These are phyloP conservation scores for Starmerella potacharoeniae DNA, from an alignment of 805 yeast species.

Conservation along the genomic window DNA sequence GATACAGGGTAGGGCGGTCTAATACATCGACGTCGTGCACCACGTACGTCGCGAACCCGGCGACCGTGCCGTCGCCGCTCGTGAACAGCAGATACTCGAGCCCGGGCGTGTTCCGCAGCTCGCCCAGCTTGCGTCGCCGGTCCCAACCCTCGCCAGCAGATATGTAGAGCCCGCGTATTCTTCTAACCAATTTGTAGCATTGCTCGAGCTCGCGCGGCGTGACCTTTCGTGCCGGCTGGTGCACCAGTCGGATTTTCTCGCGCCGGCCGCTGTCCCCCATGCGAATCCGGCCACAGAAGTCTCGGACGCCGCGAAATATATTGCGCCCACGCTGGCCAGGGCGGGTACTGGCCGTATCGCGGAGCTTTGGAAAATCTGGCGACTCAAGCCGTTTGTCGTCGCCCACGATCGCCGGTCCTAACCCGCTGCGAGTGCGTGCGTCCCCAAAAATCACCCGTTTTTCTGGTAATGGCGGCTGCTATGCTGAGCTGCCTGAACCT, in stretches of 20 bases:
- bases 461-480: background rate
- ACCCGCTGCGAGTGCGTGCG: no score
- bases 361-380: no score
- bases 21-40: conserved; percentile 4
- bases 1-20: conserved; percentile 1
- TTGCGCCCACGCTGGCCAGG: no score
- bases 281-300: background rate
- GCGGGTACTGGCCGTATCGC: no score
- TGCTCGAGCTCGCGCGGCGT: conserved; percentile 8
- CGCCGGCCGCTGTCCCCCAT: background rate
- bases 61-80: background rate
- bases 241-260: background rate
- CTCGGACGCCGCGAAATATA: background rate
- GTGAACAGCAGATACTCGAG: conserved; percentile 7
- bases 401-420: no score
- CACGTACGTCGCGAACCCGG: conserved; percentile 14
- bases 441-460: background rate
- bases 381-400: no score
- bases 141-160: conserved; percentile 16
- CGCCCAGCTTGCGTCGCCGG: conserved; percentile 6
- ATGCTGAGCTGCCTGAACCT: background rate
- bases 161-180: conserved; percentile 9
- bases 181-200: conserved; percentile 15
- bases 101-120: conserved; percentile 10
- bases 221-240: conserved; percentile 6